phyloP scores from a whole-genome alignment of 805 yeast species.

The Schwanniomyces polymorphus region DNA sequence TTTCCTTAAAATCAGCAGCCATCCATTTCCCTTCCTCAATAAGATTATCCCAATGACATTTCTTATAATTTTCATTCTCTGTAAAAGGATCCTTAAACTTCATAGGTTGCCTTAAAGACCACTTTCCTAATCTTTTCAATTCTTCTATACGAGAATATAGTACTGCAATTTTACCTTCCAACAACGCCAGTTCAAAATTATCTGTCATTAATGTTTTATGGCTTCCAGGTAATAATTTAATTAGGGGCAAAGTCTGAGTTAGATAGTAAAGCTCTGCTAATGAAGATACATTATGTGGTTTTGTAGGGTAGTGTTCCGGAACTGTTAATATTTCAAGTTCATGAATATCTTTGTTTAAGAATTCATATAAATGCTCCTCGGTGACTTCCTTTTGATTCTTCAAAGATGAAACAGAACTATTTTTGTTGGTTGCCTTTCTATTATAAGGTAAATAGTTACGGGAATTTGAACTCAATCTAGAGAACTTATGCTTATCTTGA shows the following conservation, averaged over 20 bases:
- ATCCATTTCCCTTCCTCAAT: conserved; percentile 83
- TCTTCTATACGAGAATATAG: conserved; percentile 91
- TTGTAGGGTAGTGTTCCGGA: conserved; percentile 44
- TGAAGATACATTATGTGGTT: conserved; percentile 48
- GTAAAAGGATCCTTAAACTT: conserved; percentile 67
- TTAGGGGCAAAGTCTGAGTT: conserved; percentile 84
- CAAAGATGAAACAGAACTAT: conserved; percentile 8
- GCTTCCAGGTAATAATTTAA: conserved; percentile 76
- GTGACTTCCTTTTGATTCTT: conserved; percentile 11
- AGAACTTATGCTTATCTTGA: neutral
- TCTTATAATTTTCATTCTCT: conserved; percentile 15
- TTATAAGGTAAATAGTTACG: neutral
- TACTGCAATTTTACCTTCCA: conserved; percentile 90
- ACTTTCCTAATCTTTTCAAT: conserved; percentile 77
- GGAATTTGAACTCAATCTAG: neutral
- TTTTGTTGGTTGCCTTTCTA: neutral
- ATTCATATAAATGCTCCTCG: conserved; percentile 19
- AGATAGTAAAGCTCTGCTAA: conserved; percentile 83
- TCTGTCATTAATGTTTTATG: conserved; percentile 87
- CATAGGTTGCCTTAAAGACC: conserved; percentile 89
- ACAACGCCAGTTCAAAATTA: conserved; percentile 76
- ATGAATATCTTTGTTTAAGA: conserved; percentile 22
- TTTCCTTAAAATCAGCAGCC: conserved; percentile 74
- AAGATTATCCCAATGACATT: conserved; percentile 70
- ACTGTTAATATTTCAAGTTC: conserved; percentile 38